These are phyloP conservation scores for Pseudonitzschia multistriata DNA, from an alignment of 108 stramenopile genomes.

Conservation along the genomic window DNA sequence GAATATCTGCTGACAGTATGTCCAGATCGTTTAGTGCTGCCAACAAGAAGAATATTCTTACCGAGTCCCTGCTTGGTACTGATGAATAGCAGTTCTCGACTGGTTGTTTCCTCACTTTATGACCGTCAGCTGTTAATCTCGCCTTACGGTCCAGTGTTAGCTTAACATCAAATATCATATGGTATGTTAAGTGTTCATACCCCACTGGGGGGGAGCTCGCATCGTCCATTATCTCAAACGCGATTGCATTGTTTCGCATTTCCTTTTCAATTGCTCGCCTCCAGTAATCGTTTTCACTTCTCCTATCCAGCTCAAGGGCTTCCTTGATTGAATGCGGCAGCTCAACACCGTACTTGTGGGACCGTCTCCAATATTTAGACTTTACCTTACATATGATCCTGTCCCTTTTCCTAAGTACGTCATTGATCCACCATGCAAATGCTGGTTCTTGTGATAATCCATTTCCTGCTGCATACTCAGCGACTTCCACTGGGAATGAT, in stretches of 20 bases:
- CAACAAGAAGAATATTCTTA: conserved; percentile 35
- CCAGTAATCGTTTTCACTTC: conserved; percentile 49
- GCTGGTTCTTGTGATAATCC: conserved; percentile 37
- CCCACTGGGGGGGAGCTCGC: too few relatives aligned
- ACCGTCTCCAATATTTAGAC: conserved; percentile 7
- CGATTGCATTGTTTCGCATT: conserved; percentile 41
- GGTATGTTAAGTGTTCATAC: too few relatives aligned
- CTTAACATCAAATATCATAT: too few relatives aligned
- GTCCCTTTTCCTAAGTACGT: conserved; percentile 24
- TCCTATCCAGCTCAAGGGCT: conserved; percentile 42
- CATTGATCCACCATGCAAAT: conserved; percentile 55
- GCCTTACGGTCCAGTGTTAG: conserved; percentile 23
- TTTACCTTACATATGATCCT: conserved; percentile 20
- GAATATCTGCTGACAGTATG: conserved; percentile 33
- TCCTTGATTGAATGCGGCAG: conserved; percentile 41
- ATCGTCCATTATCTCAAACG: conserved; percentile 29
- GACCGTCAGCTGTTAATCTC: conserved; percentile 34
- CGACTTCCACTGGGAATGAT: conserved; percentile 48
- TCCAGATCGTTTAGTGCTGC: conserved; percentile 43
- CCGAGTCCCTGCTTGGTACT: conserved; percentile 45
- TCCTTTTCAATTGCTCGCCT: conserved; percentile 42
- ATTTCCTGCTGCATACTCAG: conserved; percentile 46
- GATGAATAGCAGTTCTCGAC: conserved; percentile 38
- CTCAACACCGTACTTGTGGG: conserved; percentile 54
- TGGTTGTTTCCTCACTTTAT: conserved; percentile 39